Evolutionary conservation across 352 stramenopile genomes (phyloP).

Genomic region (Blastocystis sp.): DNA sequence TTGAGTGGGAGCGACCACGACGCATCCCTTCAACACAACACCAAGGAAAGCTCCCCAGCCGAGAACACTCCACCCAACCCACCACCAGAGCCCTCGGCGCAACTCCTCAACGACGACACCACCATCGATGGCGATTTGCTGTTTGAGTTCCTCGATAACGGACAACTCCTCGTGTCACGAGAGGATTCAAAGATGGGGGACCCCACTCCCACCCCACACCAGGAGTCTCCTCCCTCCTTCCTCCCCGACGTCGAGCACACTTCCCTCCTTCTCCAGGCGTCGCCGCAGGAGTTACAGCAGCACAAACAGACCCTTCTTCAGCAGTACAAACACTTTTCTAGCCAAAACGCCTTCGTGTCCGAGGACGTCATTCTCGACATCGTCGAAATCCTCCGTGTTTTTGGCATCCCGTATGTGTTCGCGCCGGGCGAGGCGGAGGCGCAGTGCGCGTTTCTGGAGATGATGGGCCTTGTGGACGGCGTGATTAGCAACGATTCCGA

Average conservation of each 20-base stretch:
- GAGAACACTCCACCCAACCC: no score
- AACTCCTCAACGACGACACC: no score
- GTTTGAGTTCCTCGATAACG: background rate
- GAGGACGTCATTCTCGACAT: slow-evolving; percentile 82
- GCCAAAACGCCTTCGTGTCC: slow-evolving; percentile 76
- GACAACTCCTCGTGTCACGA: background rate
- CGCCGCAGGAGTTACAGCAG: slow-evolving; percentile 14
- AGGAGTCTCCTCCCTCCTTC: background rate
- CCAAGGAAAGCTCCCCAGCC: no score
- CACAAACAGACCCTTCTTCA: slow-evolving; percentile 19
- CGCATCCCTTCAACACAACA: no score
- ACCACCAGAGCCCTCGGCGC: no score
- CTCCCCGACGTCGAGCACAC: background rate
- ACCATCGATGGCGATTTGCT: background rate
- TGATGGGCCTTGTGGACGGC: slow-evolving; percentile 92
- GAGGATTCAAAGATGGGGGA: background rate
- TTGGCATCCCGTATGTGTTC: slow-evolving; percentile 97
- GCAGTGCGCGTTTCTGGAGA: slow-evolving; percentile 94
- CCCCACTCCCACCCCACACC: no score
- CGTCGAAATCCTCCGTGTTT: slow-evolving; percentile 91
- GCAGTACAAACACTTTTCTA: slow-evolving; percentile 78
- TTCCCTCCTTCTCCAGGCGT: background rate
- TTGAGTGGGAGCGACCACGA: no score
- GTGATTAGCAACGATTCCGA: slow-evolving; percentile 97
- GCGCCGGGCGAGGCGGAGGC: slow-evolving; percentile 98